phyloP scores from a whole-genome alignment of 2,329 filamentous ascomycete genomes.

The Botrytis deweyae region DNA sequence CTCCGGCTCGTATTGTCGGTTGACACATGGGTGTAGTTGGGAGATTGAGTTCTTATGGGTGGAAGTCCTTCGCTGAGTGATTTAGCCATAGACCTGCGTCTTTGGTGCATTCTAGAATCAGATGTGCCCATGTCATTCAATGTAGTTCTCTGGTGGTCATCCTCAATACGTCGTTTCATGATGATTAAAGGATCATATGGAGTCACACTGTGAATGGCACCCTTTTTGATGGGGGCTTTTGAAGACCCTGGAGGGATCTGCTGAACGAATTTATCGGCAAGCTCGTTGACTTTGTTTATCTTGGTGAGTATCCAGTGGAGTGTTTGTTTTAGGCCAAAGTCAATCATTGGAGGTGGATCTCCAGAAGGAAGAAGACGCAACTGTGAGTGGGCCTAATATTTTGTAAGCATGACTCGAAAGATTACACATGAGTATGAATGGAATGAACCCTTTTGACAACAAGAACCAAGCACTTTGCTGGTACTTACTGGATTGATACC shows the following conservation, averaged over 20 bases:
- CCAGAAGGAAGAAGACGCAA: slow-evolving; percentile 24
- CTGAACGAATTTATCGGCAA: slow-evolving; percentile 36
- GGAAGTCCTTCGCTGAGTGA: slow-evolving; percentile 29
- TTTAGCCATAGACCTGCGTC: slow-evolving; percentile 28
- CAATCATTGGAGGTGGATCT: slow-evolving; percentile 34
- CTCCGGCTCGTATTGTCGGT: slow-evolving; percentile 25
- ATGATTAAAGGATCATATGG: slow-evolving; percentile 30
- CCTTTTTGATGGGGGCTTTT: slow-evolving; percentile 23
- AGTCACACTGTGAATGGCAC: slow-evolving; percentile 19
- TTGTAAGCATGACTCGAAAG: slow-evolving; percentile 14
- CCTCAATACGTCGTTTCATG: slow-evolving; percentile 35
- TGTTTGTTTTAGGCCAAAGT: slow-evolving; percentile 35
- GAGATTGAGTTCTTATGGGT: slow-evolving; percentile 30
- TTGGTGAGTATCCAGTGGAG: slow-evolving; percentile 36
- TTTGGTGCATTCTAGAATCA: slow-evolving; percentile 30
- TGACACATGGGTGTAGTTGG: slow-evolving; percentile 21
- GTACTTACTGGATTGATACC: slow-evolving; percentile 34
- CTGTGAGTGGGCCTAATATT: slow-evolving; percentile 19
- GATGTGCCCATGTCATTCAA: slow-evolving; percentile 24
- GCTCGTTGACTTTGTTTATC: slow-evolving; percentile 35
- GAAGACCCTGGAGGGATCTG: slow-evolving; percentile 26
- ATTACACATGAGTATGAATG: neutral
- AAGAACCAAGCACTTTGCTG: neutral
- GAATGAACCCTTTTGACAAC: neutral
- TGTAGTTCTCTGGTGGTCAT: slow-evolving; percentile 25